Conservation (phyloP, 495 filamentous ascomycete genomes). For the Aspergillus conjunctus region DNA sequence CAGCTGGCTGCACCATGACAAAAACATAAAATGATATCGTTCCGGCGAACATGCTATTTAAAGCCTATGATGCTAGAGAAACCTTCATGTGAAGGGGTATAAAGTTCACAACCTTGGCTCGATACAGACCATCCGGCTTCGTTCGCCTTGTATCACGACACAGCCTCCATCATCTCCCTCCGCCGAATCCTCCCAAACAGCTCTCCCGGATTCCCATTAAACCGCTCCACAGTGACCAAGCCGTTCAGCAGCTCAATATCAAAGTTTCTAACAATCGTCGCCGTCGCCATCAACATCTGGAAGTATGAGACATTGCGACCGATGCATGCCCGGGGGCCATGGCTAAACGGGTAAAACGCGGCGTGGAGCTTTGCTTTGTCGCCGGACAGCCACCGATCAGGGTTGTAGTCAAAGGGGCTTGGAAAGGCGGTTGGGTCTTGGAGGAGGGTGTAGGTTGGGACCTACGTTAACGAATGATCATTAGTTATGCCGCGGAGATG, state of each 20-base stretch:
- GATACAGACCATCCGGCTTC: too few species aligned
- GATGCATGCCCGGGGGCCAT: constrained; percentile 6
- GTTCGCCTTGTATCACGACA: too few species aligned
- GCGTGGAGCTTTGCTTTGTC: not conserved
- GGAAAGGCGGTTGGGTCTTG: not conserved
- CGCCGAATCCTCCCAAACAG: not conserved
- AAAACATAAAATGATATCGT: too few species aligned
- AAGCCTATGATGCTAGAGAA: too few species aligned
- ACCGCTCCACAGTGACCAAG: constrained; percentile 1
- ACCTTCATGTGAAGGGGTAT: too few species aligned
- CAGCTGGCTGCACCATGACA: too few species aligned
- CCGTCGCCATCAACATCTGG: constrained; percentile 36
- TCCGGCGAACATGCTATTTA: too few species aligned
- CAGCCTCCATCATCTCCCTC: not conserved
- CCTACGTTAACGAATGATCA: not conserved
- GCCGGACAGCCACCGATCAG: not conserved
- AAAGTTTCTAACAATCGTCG: constrained; percentile 36
- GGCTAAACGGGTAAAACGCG: not conserved
- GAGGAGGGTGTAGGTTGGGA: constrained; percentile 15
- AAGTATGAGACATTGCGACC: constrained; percentile 36
- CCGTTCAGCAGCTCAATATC: constrained; percentile 33
- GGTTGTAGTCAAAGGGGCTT: not conserved
- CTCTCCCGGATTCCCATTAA: not conserved
- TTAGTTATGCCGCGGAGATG: not conserved
- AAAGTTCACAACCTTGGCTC: too few species aligned